Evolutionary conservation across 371 early-diverging fungal genomes (phyloP).

Genomic region (Thermomucor indicae-seudaticae): DNA sequence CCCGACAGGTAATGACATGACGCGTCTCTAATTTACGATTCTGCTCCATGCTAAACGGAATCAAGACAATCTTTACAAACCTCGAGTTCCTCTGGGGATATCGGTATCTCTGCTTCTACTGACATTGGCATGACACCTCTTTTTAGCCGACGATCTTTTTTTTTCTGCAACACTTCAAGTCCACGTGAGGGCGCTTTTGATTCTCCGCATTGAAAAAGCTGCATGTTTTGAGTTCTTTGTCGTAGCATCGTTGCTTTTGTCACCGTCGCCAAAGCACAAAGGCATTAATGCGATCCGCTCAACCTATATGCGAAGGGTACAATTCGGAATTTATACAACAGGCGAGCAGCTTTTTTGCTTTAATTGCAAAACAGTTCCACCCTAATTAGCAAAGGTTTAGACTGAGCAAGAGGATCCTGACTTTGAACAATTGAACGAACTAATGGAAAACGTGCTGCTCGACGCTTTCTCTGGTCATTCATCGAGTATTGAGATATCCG

Average conservation of each 20-base stretch:
- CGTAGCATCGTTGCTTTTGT: conserved; percentile 1
- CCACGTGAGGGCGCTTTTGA: no score
- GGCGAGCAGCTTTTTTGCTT: not conserved
- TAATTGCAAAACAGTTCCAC: not conserved
- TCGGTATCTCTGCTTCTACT: conserved; percentile 37
- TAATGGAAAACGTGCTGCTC: not conserved
- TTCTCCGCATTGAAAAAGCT: not conserved
- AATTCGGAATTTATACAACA: conserved; percentile 7
- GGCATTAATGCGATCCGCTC: not conserved
- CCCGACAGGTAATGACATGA: not conserved
- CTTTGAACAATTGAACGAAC: not conserved
- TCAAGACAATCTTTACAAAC: conserved; percentile 6
- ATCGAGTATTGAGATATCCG: no score
- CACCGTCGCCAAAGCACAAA: not conserved
- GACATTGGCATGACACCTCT: conserved; percentile 20
- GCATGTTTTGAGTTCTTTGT: not conserved
- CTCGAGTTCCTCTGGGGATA: conserved; percentile 34
- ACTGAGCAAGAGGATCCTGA: not conserved
- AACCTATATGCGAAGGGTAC: not conserved
- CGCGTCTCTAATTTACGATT: not conserved
- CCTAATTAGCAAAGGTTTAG: no score
- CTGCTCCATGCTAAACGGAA: no score
- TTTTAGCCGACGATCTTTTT: no score
- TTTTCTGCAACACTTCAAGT: not conserved
- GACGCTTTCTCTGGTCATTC: no score